Evolutionary conservation across 177 flowering plant species (phyloP).

Genomic region (Telopea speciosissima): DNA sequence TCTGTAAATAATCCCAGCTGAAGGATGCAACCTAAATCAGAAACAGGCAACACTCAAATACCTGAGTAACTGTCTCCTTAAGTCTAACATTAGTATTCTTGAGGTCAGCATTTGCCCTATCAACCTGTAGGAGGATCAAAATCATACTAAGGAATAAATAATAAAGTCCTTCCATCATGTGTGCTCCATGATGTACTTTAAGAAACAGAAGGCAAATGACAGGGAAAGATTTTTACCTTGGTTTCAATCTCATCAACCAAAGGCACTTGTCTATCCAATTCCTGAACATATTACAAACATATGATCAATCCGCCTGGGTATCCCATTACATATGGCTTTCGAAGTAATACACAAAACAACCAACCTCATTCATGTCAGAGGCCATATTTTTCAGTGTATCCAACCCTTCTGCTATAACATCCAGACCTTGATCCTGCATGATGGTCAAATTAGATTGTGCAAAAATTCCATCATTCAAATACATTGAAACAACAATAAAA

Average conservation of each 20-base stretch:
- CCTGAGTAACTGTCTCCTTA: conserved; percentile 87
- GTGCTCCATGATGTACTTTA: background rate
- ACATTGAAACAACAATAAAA: background rate
- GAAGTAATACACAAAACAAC: conserved; percentile 2
- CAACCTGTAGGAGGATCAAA: conserved; percentile 53
- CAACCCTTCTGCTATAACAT: conserved; percentile 73
- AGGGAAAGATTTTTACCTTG: conserved; percentile 21
- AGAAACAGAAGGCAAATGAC: background rate
- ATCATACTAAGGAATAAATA: background rate
- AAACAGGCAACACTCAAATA: conserved; percentile 19
- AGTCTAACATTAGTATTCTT: conserved; percentile 97
- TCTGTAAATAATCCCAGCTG: background rate
- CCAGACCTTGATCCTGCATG: conserved; percentile 77
- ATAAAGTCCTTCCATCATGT: background rate
- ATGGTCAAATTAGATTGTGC: conserved; percentile 3
- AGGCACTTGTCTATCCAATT: conserved; percentile 83
- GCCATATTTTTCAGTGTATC: conserved; percentile 71
- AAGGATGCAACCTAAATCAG: conserved; percentile 2
- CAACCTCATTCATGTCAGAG: conserved; percentile 60
- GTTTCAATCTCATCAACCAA: conserved; percentile 75
- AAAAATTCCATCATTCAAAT: background rate
- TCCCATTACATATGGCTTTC: background rate
- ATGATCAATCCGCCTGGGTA: background rate
- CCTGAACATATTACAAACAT: conserved; percentile 39
- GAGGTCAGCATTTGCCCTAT: conserved; percentile 83